These are phyloP conservation scores for Myxozyma neotropica DNA, from an alignment of 805 yeast species.

Conservation along the genomic window DNA sequence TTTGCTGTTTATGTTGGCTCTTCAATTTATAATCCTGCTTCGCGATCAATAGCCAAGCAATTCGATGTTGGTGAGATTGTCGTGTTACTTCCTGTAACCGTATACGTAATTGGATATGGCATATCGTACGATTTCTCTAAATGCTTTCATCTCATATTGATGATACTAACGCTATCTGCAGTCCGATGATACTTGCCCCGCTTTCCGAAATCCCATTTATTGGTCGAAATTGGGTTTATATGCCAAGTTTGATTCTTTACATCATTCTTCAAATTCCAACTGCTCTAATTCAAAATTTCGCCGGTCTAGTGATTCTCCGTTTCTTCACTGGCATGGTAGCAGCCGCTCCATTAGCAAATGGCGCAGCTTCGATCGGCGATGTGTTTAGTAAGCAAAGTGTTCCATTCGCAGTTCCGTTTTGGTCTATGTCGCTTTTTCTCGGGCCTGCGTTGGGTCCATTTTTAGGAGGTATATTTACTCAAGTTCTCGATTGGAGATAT, in stretches of 20 bases:
- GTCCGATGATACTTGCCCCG: conserved; percentile 63
- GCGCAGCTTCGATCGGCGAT: conserved; percentile 37
- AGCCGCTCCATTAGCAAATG: conserved; percentile 60
- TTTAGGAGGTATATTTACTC: conserved; percentile 53
- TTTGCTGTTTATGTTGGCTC: conserved; percentile 59
- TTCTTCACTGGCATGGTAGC: conserved; percentile 60
- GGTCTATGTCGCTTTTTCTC: conserved; percentile 54
- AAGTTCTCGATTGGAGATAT: conserved; percentile 54
- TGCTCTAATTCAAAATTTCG: conserved; percentile 54
- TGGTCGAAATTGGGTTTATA: conserved; percentile 58
- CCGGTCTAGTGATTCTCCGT: conserved; percentile 52
- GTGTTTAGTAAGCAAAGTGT: not conserved
- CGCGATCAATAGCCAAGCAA: conserved; percentile 48
- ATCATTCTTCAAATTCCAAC: conserved; percentile 57
- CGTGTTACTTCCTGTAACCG: conserved; percentile 55
- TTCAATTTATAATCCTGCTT: conserved; percentile 58
- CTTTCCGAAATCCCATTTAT: conserved; percentile 56
- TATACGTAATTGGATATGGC: conserved; percentile 64
- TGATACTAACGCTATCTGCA: conserved; percentile 47
- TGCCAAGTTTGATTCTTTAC: conserved; percentile 51
- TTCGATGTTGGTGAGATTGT: conserved; percentile 50
- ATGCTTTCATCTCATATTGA: not conserved
- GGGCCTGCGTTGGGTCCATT: conserved; percentile 62
- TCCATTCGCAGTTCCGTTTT: conserved; percentile 49
- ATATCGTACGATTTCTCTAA: conserved; percentile 33